A percentile compares a stretch with the other conserved stretches of the same genome.
phyloP scores from a whole-genome alignment of 139 green algal genomes.

The Micromonas commoda region DNA sequence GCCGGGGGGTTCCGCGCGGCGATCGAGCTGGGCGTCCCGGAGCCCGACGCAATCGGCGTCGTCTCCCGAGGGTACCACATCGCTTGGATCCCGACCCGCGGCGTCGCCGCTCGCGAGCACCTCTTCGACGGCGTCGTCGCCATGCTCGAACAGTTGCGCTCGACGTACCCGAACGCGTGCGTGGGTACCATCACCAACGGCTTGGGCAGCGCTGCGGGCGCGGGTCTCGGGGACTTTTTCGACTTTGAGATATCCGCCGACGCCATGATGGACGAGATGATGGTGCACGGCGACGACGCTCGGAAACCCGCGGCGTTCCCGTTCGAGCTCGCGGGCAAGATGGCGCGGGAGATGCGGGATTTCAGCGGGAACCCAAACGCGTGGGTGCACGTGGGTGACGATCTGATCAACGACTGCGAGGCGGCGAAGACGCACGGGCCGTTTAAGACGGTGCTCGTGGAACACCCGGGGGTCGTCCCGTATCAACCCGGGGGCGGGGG shows the following conservation, averaged over 20 bases:
- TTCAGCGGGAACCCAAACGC: background rate
- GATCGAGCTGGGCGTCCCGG: background rate
- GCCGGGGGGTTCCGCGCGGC: background rate
- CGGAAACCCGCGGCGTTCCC: constrained; percentile 6
- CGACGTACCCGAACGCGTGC: background rate
- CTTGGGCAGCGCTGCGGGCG: constrained; percentile 1
- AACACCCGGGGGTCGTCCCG: background rate
- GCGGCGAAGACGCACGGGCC: background rate
- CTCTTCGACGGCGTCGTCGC: background rate
- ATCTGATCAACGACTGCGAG: constrained; percentile 20
- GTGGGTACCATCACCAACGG: constrained; percentile 20
- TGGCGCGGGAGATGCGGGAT: background rate
- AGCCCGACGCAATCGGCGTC: constrained; percentile 1
- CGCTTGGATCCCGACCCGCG: background rate
- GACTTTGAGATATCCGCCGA: constrained; percentile 24
- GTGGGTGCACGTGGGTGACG: constrained; percentile 22
- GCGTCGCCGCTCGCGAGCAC: background rate
- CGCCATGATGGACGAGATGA: constrained; percentile 8
- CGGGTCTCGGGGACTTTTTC: constrained; percentile 19
- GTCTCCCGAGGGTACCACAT: constrained; percentile 8
- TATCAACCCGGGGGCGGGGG: background rate
- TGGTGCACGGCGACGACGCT: constrained; percentile 11
- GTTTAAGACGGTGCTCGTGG: background rate
- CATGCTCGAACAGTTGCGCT: background rate
- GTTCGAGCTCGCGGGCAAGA: background rate